phyloP scores from a whole-genome alignment of 306 rosid genomes.

The Castanea crenata region DNA sequence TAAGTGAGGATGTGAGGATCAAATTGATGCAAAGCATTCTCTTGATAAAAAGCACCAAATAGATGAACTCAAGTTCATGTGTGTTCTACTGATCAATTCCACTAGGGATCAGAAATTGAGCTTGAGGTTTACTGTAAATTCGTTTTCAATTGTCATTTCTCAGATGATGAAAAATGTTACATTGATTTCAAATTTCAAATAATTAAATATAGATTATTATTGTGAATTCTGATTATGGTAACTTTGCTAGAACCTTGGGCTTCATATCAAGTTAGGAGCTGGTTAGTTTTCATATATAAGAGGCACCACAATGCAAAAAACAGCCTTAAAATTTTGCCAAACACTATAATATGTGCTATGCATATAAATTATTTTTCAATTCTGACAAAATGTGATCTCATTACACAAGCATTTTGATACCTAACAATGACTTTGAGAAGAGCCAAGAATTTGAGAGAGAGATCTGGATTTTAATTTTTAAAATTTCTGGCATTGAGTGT shows the following conservation, averaged over 20 bases:
- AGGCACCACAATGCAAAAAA: background rate
- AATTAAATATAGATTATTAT: background rate
- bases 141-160: background rate
- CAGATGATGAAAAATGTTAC: background rate
- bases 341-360: background rate
- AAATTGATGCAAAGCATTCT: background rate
- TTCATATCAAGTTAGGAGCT: background rate
- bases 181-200: background rate
- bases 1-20: background rate
- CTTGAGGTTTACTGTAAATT: background rate
- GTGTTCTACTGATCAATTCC: background rate
- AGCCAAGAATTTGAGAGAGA: background rate
- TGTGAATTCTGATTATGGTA: background rate
- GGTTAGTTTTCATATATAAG: background rate
- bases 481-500: background rate
- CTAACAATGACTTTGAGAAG: background rate
- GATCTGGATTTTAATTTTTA: background rate
- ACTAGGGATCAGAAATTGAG: background rate
- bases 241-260: background rate
- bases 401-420: background rate
- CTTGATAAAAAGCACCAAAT: background rate
- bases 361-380: background rate
- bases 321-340: background rate
- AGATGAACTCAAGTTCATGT: background rate
- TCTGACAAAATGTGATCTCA: background rate